Evolutionary conservation across 257 asterid genomes (phyloP), one percentile per base, ranked within the genome.

Genomic region (Asclepias syriaca): DNA sequence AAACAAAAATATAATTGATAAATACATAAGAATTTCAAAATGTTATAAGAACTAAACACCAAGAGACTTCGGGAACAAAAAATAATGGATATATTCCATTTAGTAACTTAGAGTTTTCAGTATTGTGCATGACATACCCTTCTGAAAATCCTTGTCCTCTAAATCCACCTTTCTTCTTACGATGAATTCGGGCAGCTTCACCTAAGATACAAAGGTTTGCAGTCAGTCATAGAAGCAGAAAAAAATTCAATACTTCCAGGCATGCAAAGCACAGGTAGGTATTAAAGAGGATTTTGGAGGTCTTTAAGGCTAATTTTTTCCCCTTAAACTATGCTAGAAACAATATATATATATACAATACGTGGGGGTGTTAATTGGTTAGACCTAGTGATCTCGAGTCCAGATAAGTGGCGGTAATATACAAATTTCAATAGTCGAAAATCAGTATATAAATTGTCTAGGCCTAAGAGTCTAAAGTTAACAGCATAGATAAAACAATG

Each of bases 141-240:
- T 94, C 97, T 4, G 97, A 85, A 70, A 88, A 91, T 80, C 79
- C 93, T 80, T 85, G 85, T 54, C 96, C 96, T 72, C 95, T 77
- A 74, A 89, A 91, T 61, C 95, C 97, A 80, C 95, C 95, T 5
- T 87, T 77, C 79, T 75, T 85, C 78, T 91, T 94, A 48, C 91
- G 83, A 13, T 84, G 87, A 50, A 87, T 69, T 75, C 77, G 89
- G 59, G 86, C 77, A 69, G 78, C 78, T 75, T 89, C 83, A 76
- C 82, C 97, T 91, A 87, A 79, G 69, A 18, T 45, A 19, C 43
- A 40, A 65, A 57, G 12, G 10, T 19, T 51, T 19, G 14, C 24
- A 11, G 4, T 80, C 1, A 72, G 63, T 61, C 60, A 50, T 53
- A 77, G 46, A 5, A 54, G 14, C 45, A 43, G 68, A 51, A 48